phyloP scores from a whole-genome alignment of 2,329 filamentous ascomycete species.

The Aspergillaceae sp. region DNA sequence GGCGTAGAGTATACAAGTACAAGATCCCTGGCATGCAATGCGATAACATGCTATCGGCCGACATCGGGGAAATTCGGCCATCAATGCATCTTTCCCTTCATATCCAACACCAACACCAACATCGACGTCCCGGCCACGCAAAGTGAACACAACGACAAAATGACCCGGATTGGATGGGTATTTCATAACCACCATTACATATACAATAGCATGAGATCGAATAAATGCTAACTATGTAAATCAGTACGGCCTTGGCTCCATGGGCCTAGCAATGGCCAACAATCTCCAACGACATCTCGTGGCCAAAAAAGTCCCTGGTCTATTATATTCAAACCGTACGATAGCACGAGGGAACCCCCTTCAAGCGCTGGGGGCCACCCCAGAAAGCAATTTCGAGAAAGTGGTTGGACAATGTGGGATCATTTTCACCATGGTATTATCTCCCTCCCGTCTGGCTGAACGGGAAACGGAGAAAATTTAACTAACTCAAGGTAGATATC shows the following conservation, averaged over 20 bases:
- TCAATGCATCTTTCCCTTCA: neutral
- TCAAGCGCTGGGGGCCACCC: slow-evolving; percentile 26
- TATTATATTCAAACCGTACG: slow-evolving; percentile 36
- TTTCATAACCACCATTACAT: neutral
- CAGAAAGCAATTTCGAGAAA: slow-evolving; percentile 25
- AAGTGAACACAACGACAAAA: slow-evolving; percentile 5
- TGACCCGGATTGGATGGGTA: slow-evolving; percentile 32
- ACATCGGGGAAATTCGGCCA: slow-evolving; percentile 13
- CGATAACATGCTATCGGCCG: slow-evolving; percentile 3
- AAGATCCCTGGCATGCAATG: neutral
- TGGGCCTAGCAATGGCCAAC: slow-evolving; percentile 38
- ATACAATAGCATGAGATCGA: neutral
- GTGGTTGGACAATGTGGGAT: slow-evolving; percentile 30
- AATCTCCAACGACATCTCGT: slow-evolving; percentile 36
- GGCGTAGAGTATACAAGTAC: too few species aligned
- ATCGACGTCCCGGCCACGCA: too few species aligned
- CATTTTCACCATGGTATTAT: slow-evolving; percentile 31
- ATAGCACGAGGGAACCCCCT: slow-evolving; percentile 31
- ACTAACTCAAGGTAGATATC: slow-evolving; percentile 20
- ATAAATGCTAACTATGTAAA: slow-evolving; percentile 1
- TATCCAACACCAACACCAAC: too few species aligned
- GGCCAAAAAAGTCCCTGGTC: slow-evolving; percentile 20
- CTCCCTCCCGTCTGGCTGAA: neutral
- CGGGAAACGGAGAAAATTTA: slow-evolving; percentile 1
- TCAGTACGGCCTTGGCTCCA: slow-evolving; percentile 37